These are phyloP conservation scores for Penicillium soppii DNA, from an alignment of 495 filamentous ascomycete genomes.

Conservation along the genomic window DNA sequence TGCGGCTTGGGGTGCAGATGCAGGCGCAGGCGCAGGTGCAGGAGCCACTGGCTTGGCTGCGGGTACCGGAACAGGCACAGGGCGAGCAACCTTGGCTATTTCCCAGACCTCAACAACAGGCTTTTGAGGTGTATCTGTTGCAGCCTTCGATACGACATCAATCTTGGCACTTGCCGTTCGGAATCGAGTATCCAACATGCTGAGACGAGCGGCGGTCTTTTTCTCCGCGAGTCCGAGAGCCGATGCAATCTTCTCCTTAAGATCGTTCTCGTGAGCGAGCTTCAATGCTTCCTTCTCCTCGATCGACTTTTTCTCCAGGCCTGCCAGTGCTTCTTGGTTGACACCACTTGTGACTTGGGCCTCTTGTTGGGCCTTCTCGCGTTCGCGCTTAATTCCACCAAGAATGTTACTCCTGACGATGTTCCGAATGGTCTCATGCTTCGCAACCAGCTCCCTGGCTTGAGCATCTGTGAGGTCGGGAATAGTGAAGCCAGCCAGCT, in stretches of 20 bases:
- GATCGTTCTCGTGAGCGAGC: constrained; percentile 46
- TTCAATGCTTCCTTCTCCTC: constrained; percentile 63
- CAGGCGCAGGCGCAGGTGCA: constrained; percentile 12
- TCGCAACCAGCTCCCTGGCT: constrained; percentile 61
- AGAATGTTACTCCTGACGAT: constrained; percentile 63
- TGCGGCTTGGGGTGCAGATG: constrained; percentile 2
- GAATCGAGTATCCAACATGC: constrained; percentile 73
- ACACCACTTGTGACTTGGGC: constrained; percentile 14
- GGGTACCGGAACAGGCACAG: constrained; percentile 44
- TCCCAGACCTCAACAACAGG: constrained; percentile 85
- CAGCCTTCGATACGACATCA: constrained; percentile 74
- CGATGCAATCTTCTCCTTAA: constrained; percentile 44
- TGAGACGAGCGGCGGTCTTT: constrained; percentile 68
- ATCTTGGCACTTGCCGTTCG: constrained; percentile 67
- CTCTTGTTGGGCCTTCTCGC: constrained; percentile 43
- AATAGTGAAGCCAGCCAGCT: constrained; percentile 16
- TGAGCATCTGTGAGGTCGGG: constrained; percentile 56
- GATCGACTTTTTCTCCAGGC: constrained; percentile 49
- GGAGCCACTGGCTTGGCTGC: constrained; percentile 27
- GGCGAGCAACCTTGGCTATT: constrained; percentile 68
- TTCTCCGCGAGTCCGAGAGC: constrained; percentile 52
- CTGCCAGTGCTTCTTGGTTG: constrained; percentile 30
- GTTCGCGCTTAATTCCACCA: not conserved
- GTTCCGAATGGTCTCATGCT: constrained; percentile 60
- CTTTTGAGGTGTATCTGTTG: constrained; percentile 75